These are phyloP conservation scores for Backusella mclennaniae DNA, from an alignment of 192 early-diverging fungal genomes.

Conservation along the genomic window DNA sequence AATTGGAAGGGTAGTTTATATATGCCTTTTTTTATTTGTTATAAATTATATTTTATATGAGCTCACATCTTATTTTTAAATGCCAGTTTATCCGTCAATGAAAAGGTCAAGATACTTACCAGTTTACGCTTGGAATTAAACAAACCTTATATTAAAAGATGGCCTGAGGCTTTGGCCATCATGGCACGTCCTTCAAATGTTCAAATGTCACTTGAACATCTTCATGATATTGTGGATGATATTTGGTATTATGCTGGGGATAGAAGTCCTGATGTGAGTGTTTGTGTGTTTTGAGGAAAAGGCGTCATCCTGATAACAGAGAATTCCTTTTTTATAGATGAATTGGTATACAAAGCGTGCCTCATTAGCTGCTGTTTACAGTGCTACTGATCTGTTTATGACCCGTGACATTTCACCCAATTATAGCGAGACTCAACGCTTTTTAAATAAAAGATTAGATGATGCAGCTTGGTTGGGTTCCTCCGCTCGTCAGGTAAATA, in stretches of 20 bases:
- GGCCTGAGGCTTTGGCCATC: slow-evolving; percentile 79
- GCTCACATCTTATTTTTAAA: neutral
- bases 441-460: slow-evolving; percentile 77
- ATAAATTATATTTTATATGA: neutral
- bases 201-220: slow-evolving; percentile 60
- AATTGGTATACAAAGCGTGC: slow-evolving; percentile 90
- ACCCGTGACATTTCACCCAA: slow-evolving; percentile 81
- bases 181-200: slow-evolving; percentile 82
- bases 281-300: neutral
- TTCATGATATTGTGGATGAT: slow-evolving; percentile 74
- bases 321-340: slow-evolving; percentile 38
- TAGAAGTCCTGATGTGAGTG: slow-evolving; percentile 67
- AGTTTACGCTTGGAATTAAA: slow-evolving; percentile 68
- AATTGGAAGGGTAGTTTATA: slow-evolving; percentile 50
- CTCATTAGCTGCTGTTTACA: slow-evolving; percentile 78
- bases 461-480: slow-evolving; percentile 63
- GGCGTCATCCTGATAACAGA: too few species aligned
- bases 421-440: slow-evolving; percentile 68
- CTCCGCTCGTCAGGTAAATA: slow-evolving; percentile 39
- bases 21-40: too few species aligned
- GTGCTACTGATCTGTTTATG: slow-evolving; percentile 92
- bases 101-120: slow-evolving; percentile 62
- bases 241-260: slow-evolving; percentile 91
- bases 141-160: slow-evolving; percentile 64
- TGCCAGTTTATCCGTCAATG: slow-evolving; percentile 38